Evolutionary conservation across 305 asterid genomes (phyloP).

Genomic region (Fraxinus nigra): DNA sequence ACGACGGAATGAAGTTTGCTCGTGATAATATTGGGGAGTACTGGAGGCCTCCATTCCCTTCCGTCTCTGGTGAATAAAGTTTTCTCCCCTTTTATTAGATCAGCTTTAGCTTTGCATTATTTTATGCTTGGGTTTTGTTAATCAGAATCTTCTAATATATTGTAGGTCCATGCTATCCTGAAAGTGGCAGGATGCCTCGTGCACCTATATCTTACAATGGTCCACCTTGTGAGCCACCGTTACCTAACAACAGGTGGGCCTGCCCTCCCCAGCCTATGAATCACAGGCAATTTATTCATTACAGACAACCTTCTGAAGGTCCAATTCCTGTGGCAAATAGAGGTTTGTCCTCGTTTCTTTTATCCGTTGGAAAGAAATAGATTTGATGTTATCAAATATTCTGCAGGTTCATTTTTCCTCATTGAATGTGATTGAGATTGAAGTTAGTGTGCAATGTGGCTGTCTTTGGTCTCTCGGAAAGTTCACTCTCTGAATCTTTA

Average conservation of each 20-base stretch:
- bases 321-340: constrained; percentile 70
- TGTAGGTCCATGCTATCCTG: constrained; percentile 70
- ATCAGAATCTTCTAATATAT: not conserved
- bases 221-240: constrained; percentile 58
- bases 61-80: constrained; percentile 62
- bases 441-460: constrained; percentile 9
- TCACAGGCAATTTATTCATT: constrained; percentile 54
- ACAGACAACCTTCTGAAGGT: constrained; percentile 64
- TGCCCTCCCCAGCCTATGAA: constrained; percentile 56
- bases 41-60: constrained; percentile 68
- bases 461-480: not conserved
- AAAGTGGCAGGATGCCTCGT: constrained; percentile 52
- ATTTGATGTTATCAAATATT: constrained; percentile 1
- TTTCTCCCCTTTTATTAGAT: not conserved
- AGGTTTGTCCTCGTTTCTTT: constrained; percentile 45
- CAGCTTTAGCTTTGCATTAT: not conserved
- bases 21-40: constrained; percentile 61
- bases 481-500: not conserved
- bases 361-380: not conserved
- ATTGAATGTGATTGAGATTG: not conserved
- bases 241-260: constrained; percentile 59
- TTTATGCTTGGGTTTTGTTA: constrained; percentile 11
- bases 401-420: not conserved
- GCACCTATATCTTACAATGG: constrained; percentile 48
- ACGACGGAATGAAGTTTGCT: constrained; percentile 48